A percentile compares a stretch with the other conserved stretches of the same genome.
Conservation (phyloP, 352 stramenopile species). For the Thalassiosira sp. region DNA sequence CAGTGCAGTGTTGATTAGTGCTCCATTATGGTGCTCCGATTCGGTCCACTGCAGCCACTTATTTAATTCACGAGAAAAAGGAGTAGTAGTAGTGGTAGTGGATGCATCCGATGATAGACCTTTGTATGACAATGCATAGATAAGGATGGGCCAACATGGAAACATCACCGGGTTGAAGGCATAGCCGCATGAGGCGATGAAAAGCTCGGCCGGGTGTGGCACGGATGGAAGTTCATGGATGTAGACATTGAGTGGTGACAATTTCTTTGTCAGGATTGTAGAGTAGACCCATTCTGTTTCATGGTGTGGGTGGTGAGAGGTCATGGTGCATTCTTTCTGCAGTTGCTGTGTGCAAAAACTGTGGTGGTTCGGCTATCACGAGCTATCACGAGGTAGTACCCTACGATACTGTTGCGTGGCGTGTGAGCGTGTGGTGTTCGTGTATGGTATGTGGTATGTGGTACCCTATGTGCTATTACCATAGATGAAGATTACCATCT, state of each 20-base stretch:
- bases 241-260: constrained; percentile 21
- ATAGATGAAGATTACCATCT: too few relatives aligned
- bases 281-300: constrained; percentile 46
- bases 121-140: constrained; percentile 24
- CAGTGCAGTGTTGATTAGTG: constrained; percentile 22
- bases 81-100: too few relatives aligned
- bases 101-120: background rate
- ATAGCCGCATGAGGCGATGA: constrained; percentile 42
- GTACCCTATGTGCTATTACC: too few relatives aligned
- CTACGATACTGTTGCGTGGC: too few relatives aligned
- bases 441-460: too few relatives aligned
- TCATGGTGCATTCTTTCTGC: background rate
- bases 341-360: too few relatives aligned
- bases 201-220: constrained; percentile 21
- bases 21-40: background rate
- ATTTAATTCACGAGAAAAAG: too few relatives aligned
- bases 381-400: too few relatives aligned
- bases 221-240: constrained; percentile 28
- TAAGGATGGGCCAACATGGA: constrained; percentile 31
- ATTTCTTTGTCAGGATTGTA: constrained; percentile 7
- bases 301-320: background rate
- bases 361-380: too few relatives aligned
- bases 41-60: background rate
- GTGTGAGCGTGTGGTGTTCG: too few relatives aligned
- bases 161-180: constrained; percentile 55